Evolutionary conservation across 2,329 filamentous ascomycete species (phyloP), one percentile per base, ranked within the genome.

Genomic region (Trichoderma polysporum): DNA sequence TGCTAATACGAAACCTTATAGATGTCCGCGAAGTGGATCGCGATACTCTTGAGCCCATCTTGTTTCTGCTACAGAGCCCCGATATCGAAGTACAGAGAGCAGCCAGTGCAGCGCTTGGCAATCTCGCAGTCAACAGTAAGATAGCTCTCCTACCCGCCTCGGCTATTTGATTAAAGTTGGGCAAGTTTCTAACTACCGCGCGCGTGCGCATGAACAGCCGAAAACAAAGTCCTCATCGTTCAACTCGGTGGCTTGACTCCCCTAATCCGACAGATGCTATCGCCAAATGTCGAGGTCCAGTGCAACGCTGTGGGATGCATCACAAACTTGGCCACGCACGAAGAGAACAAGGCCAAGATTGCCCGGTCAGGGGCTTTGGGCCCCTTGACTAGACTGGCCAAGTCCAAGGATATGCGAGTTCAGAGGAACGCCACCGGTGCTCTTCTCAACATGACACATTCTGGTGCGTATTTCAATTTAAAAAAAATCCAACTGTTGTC

Each of bases 291-390:
- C 72, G 95, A 99, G 78, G 95, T 99, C 29, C 95, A 99, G 80
- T 99, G 95, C 84, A 99, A 99, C 79, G 95, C 95, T 50, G 95
- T 99, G 69, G 95, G 95, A 60, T 99, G 95, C 82, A 99, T 99
- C 78, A 99, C 95, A 53, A 99, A 99, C 77, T 82, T 99, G 66
- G 95, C 95, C 64, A 99, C 95, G 2, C 95, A 99, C 76, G 95
- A 99, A 81, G 95, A 98, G 73, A 99, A 99, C 83, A 99, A 99
- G 82, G 94, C 95, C 67, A 97, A 97, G 82, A 99, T 99, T 78
- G 95, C 95, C 72, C 88, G 93, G 69, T 99, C 95, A 3, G 95
- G 95, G 67, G 95, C 95, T 64, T 85, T 99, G 66, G 92, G 91
- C 8, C 95, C 95, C 9, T 83, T 99, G 72, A 99, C 95, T 53